Evolutionary conservation across 2,329 filamentous ascomycete genomes (phyloP).

Genomic region (Colletotrichum abscissum): DNA sequence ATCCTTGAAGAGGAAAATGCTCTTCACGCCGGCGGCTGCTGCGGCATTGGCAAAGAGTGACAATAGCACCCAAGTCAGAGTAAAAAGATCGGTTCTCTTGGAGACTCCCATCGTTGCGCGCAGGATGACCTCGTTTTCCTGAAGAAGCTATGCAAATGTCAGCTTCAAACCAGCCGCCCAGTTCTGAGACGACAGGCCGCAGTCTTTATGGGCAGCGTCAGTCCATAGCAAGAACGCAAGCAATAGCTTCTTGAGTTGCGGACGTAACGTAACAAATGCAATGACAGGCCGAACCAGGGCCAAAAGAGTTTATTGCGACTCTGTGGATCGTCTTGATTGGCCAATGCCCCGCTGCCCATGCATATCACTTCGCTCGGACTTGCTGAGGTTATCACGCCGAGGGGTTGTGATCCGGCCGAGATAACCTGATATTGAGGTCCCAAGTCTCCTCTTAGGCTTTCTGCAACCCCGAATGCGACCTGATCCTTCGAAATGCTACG

Average conservation of each 20-base stretch:
- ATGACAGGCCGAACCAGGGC: not conserved
- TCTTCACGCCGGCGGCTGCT: conserved; percentile 7
- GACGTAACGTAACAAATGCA: conserved; percentile 10
- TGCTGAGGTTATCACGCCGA: not conserved
- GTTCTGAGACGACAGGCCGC: no score
- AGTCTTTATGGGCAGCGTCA: not conserved
- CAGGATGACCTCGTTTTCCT: not conserved
- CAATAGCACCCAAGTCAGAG: not conserved
- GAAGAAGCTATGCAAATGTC: not conserved
- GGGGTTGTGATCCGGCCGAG: not conserved
- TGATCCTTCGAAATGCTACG: not conserved
- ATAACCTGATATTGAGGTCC: not conserved
- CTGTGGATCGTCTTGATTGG: not conserved
- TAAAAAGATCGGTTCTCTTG: no score
- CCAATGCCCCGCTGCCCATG: not conserved
- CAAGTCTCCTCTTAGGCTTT: not conserved
- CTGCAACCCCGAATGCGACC: not conserved
- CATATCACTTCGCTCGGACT: not conserved
- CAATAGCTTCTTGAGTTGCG: not conserved
- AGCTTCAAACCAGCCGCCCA: not conserved
- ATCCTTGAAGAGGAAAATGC: conserved; percentile 55
- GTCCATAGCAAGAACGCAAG: no score
- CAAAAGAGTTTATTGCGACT: not conserved
- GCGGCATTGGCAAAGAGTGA: not conserved
- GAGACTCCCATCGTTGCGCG: not conserved